Evolutionary conservation across 1,284 basidiomycete genomes (phyloP), one percentile per base, ranked within the genome.

Genomic region (Acaromyces ingoldii): DNA sequence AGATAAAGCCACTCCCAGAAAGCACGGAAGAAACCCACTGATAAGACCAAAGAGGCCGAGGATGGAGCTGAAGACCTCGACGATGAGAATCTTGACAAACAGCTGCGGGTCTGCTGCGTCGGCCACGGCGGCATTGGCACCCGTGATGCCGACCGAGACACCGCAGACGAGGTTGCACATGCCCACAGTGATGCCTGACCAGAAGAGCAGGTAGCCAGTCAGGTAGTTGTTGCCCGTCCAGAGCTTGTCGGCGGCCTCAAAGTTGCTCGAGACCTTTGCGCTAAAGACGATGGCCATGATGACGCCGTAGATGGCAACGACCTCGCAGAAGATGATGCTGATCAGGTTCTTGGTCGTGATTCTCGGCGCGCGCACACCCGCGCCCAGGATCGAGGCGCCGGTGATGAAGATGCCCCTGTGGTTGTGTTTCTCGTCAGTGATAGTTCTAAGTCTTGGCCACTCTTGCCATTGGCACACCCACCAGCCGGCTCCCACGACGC

Each of bases 291-390:
- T 75, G 13, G 72, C 70, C 67, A 75, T 75, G 50, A 92, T 90
- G 47, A 91, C 88, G 52, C 88, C 92, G 77, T 93, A 95, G 72
- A 95, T 95, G 57, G 91, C 91, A 21, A 95, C 90, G 64, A 96
- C 93, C 80, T 98, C 93, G 76, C 93, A 97, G 80, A 98, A 97
- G 75, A 98, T 97, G 80, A 98, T 92, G 29, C 70, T 74, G 70
- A 97, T 96, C 76, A 98, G 78, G 76, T 98, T 98, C 82, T 98
- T 98, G 31, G 93, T 97, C 47, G 87, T 84, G 63, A 98, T 98
- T 59, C 95, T 82, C 9, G 95, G 93, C 42, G 91, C 83, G 36
- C 92, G 81, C 11, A 98, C 91, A 75, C 93, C 92, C 70, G 91
- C 93, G 56, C 93, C 93, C 21, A 98, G 81, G 64, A 98, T 93